Percentiles rank a stretch among this genome's conserved stretches.
Evolutionary conservation across 257 asterid genomes (phyloP).

Genomic region (Euphrasia confusa): DNA sequence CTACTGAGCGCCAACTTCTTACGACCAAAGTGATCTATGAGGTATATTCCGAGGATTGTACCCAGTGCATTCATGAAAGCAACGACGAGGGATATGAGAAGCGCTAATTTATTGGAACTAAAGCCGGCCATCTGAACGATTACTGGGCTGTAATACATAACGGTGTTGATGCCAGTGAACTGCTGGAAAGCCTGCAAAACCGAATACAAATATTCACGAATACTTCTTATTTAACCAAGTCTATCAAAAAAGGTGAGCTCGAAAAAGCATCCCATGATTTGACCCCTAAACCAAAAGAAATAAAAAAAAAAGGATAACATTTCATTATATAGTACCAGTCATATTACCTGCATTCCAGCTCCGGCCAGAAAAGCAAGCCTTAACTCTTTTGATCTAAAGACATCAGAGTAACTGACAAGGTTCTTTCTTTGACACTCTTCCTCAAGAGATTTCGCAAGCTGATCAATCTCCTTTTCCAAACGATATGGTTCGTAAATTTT

Average conservation of each 20-base stretch:
- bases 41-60: constrained; percentile 76
- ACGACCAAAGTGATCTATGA: constrained; percentile 77
- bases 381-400: constrained; percentile 60
- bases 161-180: constrained; percentile 85
- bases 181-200: constrained; percentile 87
- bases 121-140: constrained; percentile 98
- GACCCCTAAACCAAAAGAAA: neutral
- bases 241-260: too few species aligned
- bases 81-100: constrained; percentile 65
- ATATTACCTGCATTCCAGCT: constrained; percentile 79
- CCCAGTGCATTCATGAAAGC: constrained; percentile 79
- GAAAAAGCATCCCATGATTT: neutral
- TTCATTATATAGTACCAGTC: neutral
- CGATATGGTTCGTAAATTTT: constrained; percentile 80
- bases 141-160: constrained; percentile 93
- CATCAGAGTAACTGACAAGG: constrained; percentile 54
- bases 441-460: constrained; percentile 67
- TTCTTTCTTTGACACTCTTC: constrained; percentile 60
- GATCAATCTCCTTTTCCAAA: constrained; percentile 78
- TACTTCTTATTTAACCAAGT: neutral
- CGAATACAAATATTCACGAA: constrained; percentile 1
- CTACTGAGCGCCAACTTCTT: constrained; percentile 71
- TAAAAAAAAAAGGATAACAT: neutral
- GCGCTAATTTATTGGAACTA: constrained; percentile 70
- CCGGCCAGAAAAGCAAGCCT: constrained; percentile 91